These are phyloP conservation scores for Graphilbum sp. DNA, from an alignment of 2,329 filamentous ascomycete species.

Conservation along the genomic window DNA sequence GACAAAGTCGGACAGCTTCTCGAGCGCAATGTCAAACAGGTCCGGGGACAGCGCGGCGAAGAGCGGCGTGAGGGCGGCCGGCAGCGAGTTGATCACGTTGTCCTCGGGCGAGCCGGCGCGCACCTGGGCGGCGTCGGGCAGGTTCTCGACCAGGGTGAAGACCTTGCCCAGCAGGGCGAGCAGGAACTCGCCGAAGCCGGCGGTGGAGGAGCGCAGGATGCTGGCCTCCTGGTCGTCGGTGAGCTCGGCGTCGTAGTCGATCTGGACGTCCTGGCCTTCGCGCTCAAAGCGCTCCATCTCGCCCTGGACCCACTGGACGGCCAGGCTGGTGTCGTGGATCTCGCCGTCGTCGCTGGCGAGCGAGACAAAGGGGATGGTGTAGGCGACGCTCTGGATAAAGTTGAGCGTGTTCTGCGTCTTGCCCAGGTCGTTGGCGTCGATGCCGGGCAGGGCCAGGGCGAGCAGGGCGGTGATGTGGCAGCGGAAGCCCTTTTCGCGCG, in stretches of 20 bases:
- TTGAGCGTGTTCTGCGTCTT: conserved; percentile 91
- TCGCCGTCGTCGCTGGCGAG: conserved; percentile 53
- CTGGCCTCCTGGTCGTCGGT: conserved; percentile 73
- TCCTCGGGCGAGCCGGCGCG: conserved; percentile 89
- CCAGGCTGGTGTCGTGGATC: conserved; percentile 57
- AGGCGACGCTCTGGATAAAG: conserved; percentile 90
- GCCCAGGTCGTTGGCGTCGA: conserved; percentile 93
- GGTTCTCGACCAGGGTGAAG: conserved; percentile 86
- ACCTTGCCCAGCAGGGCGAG: conserved; percentile 82
- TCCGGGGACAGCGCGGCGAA: conserved; percentile 85
- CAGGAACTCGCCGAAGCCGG: conserved; percentile 84
- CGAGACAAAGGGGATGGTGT: conserved; percentile 85
- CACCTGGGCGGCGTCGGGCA: conserved; percentile 78
- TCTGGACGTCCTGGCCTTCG: conserved; percentile 67
- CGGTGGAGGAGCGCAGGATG: conserved; percentile 85
- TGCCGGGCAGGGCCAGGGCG: conserved; percentile 83
- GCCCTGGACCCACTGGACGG: conserved; percentile 83
- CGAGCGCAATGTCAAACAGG: conserved; percentile 77
- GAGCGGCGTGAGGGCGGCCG: conserved; percentile 77
- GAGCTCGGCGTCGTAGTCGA: conserved; percentile 72
- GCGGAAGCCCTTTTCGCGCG: conserved; percentile 84
- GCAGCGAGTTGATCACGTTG: conserved; percentile 88
- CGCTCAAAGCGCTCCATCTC: conserved; percentile 90
- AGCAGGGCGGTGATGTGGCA: conserved; percentile 90
- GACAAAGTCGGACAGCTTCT: conserved; percentile 86